These are phyloP conservation scores for Silene noctiflora DNA, from an alignment of 179 eudicot species.

Conservation along the genomic window DNA sequence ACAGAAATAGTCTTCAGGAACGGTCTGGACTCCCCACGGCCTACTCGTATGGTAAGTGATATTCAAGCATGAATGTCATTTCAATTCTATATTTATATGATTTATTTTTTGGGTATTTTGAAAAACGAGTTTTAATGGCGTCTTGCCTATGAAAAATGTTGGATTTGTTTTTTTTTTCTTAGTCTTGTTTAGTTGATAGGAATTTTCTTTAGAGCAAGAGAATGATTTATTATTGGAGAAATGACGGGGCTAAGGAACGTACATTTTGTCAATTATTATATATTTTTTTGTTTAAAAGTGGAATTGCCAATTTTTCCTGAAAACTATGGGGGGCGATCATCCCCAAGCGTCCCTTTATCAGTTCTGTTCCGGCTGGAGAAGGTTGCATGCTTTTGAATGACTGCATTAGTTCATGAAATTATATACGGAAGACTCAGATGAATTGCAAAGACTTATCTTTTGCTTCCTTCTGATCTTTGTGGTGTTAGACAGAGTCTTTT, in stretches of 20 bases:
- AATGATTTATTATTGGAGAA: no score
- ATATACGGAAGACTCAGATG: not conserved
- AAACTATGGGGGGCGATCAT: not conserved
- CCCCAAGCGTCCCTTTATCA: no score
- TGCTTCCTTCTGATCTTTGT: constrained; percentile 17
- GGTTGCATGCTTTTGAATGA: not conserved
- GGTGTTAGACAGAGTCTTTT: constrained; percentile 74
- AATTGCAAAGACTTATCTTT: constrained; percentile 14
- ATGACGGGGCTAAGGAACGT: not conserved
- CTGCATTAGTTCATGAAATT: not conserved
- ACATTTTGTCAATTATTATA: no score
- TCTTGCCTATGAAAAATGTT: not conserved
- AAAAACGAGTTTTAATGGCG: not conserved
- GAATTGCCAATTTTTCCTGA: not conserved
- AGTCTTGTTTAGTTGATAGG: no score
- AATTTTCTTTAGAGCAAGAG: not conserved
- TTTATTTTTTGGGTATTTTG: not conserved
- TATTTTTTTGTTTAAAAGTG: not conserved
- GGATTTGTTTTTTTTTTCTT: not conserved
- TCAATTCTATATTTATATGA: not conserved
- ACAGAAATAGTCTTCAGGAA: constrained; percentile 88
- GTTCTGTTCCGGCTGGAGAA: no score
- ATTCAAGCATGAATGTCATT: not conserved
- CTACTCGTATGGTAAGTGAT: constrained; percentile 69
- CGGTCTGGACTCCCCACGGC: constrained; percentile 92